phyloP scores from a whole-genome alignment of 2,329 filamentous ascomycete genomes.

The Emmonsia crescens region DNA sequence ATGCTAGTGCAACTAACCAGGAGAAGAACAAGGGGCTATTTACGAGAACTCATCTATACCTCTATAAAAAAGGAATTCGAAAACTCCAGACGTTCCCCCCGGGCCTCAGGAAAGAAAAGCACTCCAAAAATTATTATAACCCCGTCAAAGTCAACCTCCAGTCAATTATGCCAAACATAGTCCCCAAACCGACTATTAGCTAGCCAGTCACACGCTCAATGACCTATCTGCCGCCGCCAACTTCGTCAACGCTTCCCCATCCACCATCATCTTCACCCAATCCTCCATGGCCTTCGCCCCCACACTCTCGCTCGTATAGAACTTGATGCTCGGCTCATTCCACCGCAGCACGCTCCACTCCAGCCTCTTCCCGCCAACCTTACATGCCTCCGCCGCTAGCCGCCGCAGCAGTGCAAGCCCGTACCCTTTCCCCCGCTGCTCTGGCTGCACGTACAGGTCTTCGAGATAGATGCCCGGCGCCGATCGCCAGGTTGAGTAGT shows the following conservation, averaged over 20 bases:
- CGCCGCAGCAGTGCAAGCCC: slow-evolving; percentile 63
- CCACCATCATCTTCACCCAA: slow-evolving; percentile 42
- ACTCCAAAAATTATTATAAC: not conserved
- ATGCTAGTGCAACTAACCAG: not conserved
- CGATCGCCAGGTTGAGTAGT: slow-evolving; percentile 89
- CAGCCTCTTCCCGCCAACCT: slow-evolving; percentile 61
- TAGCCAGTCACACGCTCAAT: not conserved
- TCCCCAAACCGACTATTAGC: too few species aligned
- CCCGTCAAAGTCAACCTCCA: not conserved
- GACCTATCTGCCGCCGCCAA: slow-evolving; percentile 24
- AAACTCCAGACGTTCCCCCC: not conserved
- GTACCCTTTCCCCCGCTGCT: slow-evolving; percentile 64
- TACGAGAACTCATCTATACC: not conserved
- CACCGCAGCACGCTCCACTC: slow-evolving; percentile 90
- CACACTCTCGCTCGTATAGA: slow-evolving; percentile 52
- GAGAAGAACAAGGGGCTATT: not conserved
- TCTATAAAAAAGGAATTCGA: not conserved
- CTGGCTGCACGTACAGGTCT: slow-evolving; percentile 71
- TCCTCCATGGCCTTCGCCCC: slow-evolving; percentile 37
- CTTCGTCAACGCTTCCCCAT: slow-evolving; percentile 33
- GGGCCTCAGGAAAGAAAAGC: not conserved
- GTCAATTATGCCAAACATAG: not conserved
- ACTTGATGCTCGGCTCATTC: slow-evolving; percentile 83
- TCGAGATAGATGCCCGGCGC: slow-evolving; percentile 84
- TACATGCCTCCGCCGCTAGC: slow-evolving; percentile 67